Conservation (phyloP, 208 protist genomes). For the Trypanosoma theileri region DNA sequence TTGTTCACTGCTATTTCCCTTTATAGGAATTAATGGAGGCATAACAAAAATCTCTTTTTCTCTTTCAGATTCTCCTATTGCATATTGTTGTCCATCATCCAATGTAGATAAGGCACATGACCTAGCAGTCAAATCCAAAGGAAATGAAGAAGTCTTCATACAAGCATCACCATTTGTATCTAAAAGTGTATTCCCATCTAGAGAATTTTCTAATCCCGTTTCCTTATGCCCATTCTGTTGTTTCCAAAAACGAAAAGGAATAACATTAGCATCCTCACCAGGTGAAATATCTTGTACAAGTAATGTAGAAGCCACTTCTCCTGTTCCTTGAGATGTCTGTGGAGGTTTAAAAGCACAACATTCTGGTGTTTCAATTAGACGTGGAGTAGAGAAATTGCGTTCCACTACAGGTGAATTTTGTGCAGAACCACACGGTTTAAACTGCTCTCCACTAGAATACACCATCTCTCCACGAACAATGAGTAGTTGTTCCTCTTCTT, state of each 20-base stretch:
- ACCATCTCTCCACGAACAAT: constrained; percentile 1
- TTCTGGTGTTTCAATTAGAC: constrained; percentile 7
- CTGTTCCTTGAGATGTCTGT: background rate
- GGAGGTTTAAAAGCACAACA: background rate
- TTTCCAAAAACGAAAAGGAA: background rate
- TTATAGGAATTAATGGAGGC: background rate
- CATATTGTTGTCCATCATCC: background rate
- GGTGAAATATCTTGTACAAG: constrained; percentile 38
- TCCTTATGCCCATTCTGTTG: background rate
- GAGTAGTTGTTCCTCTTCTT: constrained; percentile 5
- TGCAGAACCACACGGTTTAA: background rate
- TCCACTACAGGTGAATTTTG: background rate
- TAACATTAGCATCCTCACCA: background rate
- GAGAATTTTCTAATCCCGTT: background rate
- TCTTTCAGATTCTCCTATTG: background rate
- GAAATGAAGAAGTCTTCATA: background rate
- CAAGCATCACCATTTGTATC: too few relatives aligned
- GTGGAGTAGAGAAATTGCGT: constrained; percentile 1
- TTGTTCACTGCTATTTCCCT: background rate
- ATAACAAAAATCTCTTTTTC: background rate
- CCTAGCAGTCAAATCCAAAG: background rate
- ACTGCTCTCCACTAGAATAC: background rate
- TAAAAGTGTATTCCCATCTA: background rate
- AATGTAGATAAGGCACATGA: background rate
- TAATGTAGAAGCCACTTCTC: constrained; percentile 31